Evolutionary conservation across 345 rosid species (phyloP), one percentile per base, ranked within the genome.

Genomic region (Laguncularia racemosa): DNA sequence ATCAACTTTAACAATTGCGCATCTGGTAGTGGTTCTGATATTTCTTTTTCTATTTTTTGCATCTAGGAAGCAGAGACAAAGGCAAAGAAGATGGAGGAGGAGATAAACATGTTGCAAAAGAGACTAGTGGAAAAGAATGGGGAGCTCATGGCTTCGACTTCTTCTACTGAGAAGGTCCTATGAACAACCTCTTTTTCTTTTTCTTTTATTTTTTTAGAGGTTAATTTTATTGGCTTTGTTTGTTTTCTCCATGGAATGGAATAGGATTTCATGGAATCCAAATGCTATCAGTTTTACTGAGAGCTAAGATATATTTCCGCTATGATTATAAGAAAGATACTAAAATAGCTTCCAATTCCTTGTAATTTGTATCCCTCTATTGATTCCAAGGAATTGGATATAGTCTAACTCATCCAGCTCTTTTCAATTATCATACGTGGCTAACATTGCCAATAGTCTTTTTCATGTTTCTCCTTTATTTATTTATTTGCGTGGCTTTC

Each of bases 51-150:
- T 48, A 48, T 16, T 46, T 65, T 50, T 33, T 45, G 16, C 52
- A 57, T 40, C 61, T 76, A 89, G 97, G 89, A 86, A 68, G 96
- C 95, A 14, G 96, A 93, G 70, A 66, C 58, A n/a, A 86, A 78
- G 67, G 95, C 78, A 28, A 81, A 72, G 70, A 65, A 55, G 59
- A 79, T 85, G 95, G 96, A 85, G 67, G 76, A 76, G 44, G 86
- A 86, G 53, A 67, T 76, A 58, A 50, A 58, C 48, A 56, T 55
- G 56, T 74, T 89, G 70, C 78, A 78, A 60, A 66, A 65, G 55
- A 71, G 67, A 26, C 52, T 92, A 62, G 82, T 86, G 63, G 88
- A 76, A 73, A 84, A 74, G 50, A 68, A 75, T 63, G 78, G 66
- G 46, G 76, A 78, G 74, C 89, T 92, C 60, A 86, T 60, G 50